Base-by-base conservation (phyloP, 2,329 filamentous ascomycete genomes). In the Pseudogymnoascus sp. region DNA sequence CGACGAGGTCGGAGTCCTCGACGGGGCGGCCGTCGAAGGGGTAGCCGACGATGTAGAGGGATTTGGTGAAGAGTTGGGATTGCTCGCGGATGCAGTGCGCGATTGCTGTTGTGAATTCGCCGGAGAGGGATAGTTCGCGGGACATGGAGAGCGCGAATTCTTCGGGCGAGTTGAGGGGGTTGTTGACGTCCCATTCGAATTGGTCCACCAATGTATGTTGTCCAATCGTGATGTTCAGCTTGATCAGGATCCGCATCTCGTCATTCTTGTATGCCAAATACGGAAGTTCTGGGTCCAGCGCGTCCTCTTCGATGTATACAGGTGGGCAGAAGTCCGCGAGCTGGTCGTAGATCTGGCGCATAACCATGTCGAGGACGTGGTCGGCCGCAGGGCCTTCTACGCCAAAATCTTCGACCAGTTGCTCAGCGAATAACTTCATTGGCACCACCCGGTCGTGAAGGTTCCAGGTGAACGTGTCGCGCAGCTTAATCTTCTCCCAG, bases 181-280 rank as follows among this genome's bases (percentile, higher is more conserved):
- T 96, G 76, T 97, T 97, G 73, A 97, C 92, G 70, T 99, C 95
- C 95, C 95, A 99, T 76, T 99, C 95, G 66, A 99, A 97, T 74
- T 97, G 95, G 72, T 99, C 95, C 37, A 97, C 88, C 25, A 99
- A 81, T 0, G 93, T 97, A 72, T 96, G 91, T 67, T 91, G 89
- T 42, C 93, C 95, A 72, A 99, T 97, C 5, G 95, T 97, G 72
- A 99, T 96, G 76, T 97, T 97, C 60, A 99, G 82, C 76, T 97
- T 97, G 76, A 99, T 86, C 46, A 96, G 79, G 69, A 99, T 90
- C 60, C 95, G 89, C 93, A 99, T 97, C 78, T 99, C 95, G 73
- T 99, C 95, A 73, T 99, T 96, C 77, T 97, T 97, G 79, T 97
- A 96, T 5, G 95, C 93, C 40, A 84, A 88, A 73, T 97, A 97